These are phyloP conservation scores for Auricularia heimuer DNA, from an alignment of 768 basidiomycete genomes.

Conservation along the genomic window DNA sequence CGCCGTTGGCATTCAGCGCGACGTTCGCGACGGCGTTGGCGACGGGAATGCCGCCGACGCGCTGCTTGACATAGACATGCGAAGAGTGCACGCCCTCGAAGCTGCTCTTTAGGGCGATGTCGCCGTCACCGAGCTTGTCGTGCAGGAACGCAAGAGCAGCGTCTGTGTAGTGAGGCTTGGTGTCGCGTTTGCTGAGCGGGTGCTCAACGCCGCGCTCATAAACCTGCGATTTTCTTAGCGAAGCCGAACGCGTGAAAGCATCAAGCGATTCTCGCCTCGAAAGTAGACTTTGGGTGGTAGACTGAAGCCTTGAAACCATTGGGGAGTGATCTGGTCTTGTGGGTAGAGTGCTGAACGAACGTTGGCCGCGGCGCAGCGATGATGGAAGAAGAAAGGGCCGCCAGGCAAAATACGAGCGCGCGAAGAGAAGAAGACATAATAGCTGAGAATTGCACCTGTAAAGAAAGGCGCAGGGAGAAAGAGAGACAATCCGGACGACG, in stretches of 20 bases:
- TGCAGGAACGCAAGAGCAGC: not conserved
- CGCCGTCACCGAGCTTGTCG: not conserved
- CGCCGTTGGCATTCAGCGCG: constrained; percentile 3
- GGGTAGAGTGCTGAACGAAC: not conserved
- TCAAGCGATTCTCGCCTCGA: not conserved
- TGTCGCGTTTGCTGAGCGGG: not conserved
- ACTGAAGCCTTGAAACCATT: not conserved
- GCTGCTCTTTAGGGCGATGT: not conserved
- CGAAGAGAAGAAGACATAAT: not conserved
- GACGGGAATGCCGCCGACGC: not conserved
- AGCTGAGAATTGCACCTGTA: not conserved
- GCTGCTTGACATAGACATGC: not conserved
- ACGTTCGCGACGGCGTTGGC: constrained; percentile 2
- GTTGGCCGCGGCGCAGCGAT: not conserved
- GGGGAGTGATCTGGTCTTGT: not conserved
- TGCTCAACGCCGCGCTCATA: not conserved
- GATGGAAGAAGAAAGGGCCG: not conserved
- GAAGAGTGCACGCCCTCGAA: not conserved
- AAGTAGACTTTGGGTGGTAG: not conserved
- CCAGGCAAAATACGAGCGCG: not conserved
- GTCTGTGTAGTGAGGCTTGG: not conserved
- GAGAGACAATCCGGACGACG: too few relatives aligned
- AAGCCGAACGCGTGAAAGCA: not conserved
- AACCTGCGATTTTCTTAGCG: not conserved
- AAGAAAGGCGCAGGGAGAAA: too few relatives aligned